Base-by-base conservation (phyloP, 1,139 yeast species). In the Lodderomyces jiufengensis region DNA sequence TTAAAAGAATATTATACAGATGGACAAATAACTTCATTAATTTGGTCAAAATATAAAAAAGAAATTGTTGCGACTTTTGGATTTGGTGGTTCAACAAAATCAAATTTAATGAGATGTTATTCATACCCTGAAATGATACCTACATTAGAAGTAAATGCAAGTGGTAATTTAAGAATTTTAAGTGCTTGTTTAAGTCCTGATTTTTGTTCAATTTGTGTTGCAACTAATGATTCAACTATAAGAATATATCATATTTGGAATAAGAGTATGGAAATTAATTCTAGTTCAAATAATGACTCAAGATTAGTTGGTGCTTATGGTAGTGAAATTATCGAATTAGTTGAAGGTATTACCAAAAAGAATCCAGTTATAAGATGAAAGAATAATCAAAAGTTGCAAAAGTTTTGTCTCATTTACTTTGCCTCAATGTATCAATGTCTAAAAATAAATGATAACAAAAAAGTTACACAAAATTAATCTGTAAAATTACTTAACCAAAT, bases 1-100 rank as follows among this genome's bases (percentile, higher is more conserved):
- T 57, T 87, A 24, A 65, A 70, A 8, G 64, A 78, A 24, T 55
- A 67, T 31, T 62, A 68, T 35, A 80, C 94, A 1, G 68, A 70
- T 18, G 82, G 85, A 0, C 97, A 90, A 53, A 72, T 90, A 6
- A 87, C 96, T 0, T 76, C 92, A 0, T 57, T 90, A 21, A 64
- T 75, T 12, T 90, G 97, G 97, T 82, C 92, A 1, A 59, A 57
- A 22, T 67, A 67, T 32, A 66, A 68, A 39, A 75, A 73, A 43
- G 86, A 87, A 49, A 59, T 88, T 5, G 78, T 76, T 9, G 94
- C 83, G 0, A 84, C 95, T 0, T 87, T 80, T 61, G 97, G 97
- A 0, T 86, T 80, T 54, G 80, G 87, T 3, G 77, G 74, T 35
- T 52, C 62, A 2, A 69, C 61, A 3, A 61, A 63, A 12, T 76